Conservation (phyloP, 345 rosid genomes). For the Erysimum cheiranthoides region DNA sequence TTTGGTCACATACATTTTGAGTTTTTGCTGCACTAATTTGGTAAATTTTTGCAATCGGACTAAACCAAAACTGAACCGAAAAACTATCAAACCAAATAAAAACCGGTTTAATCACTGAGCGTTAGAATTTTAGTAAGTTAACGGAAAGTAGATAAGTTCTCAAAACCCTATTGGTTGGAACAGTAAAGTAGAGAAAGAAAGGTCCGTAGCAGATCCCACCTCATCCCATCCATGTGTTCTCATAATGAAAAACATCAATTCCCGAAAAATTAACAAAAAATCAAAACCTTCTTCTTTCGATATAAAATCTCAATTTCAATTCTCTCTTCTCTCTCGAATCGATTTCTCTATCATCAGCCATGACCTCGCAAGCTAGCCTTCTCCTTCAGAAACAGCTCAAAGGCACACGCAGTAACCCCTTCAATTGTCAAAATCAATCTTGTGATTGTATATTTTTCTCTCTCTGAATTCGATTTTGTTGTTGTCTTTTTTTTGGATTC, state of each 20-base stretch:
- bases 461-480: constrained; percentile 8
- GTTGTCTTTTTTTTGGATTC: constrained; percentile 41
- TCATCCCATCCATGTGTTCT: not conserved
- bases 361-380: constrained; percentile 88
- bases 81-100: not conserved
- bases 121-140: not conserved
- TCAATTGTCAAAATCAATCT: not conserved
- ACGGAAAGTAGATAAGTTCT: not conserved
- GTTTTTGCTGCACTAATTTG: no score
- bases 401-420: constrained; percentile 53
- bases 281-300: not conserved
- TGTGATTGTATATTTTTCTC: not conserved
- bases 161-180: not conserved
- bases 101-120: not conserved
- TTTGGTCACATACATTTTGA: not conserved
- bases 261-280: not conserved
- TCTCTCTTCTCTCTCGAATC: constrained; percentile 1
- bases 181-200: not conserved
- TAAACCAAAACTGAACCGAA: not conserved
- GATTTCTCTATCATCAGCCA: constrained; percentile 29
- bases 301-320: constrained; percentile 32
- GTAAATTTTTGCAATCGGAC: no score
- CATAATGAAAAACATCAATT: not conserved
- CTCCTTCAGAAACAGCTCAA: constrained; percentile 96
- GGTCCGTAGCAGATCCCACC: not conserved